phyloP scores from a whole-genome alignment of 2,329 filamentous ascomycete species.

The Ophiostoma pallidulum region DNA sequence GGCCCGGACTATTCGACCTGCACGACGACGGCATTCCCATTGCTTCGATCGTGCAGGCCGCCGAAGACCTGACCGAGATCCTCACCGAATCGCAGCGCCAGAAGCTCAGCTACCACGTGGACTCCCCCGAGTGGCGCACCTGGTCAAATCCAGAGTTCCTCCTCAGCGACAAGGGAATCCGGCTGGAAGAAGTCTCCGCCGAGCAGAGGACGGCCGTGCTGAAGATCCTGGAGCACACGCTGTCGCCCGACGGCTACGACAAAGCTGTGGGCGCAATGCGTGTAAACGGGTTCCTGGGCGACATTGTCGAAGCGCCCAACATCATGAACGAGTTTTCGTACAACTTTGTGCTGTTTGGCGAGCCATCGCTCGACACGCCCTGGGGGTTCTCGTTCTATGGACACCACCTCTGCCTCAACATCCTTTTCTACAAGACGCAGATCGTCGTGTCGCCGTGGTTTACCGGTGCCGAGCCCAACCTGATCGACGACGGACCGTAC shows the following conservation, averaged over 20 bases:
- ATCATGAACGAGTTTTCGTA: slow-evolving; percentile 70
- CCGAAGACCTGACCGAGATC: slow-evolving; percentile 34
- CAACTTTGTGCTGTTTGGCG: slow-evolving; percentile 26
- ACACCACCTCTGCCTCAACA: slow-evolving; percentile 65
- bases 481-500: slow-evolving; percentile 56
- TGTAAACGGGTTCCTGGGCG: slow-evolving; percentile 65
- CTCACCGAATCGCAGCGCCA: slow-evolving; percentile 40
- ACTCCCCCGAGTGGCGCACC: slow-evolving; percentile 62
- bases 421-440: slow-evolving; percentile 56
- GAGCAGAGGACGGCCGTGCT: slow-evolving; percentile 40
- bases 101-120: slow-evolving; percentile 49
- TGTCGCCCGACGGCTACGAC: slow-evolving; percentile 61
- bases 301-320: slow-evolving; percentile 49
- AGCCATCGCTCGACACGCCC: slow-evolving; percentile 43
- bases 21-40: slow-evolving; percentile 58
- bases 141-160: slow-evolving; percentile 67
- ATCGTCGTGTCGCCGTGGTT: slow-evolving; percentile 67
- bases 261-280: slow-evolving; percentile 63
- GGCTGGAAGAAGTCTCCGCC: slow-evolving; percentile 49
- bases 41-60: slow-evolving; percentile 42
- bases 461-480: slow-evolving; percentile 70
- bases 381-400: slow-evolving; percentile 73
- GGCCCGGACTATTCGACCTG: slow-evolving; percentile 20
- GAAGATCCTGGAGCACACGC: slow-evolving; percentile 43
- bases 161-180: slow-evolving; percentile 56